Conservation (phyloP, 1,139 yeast species). For the Suhomyces terraborum region DNA sequence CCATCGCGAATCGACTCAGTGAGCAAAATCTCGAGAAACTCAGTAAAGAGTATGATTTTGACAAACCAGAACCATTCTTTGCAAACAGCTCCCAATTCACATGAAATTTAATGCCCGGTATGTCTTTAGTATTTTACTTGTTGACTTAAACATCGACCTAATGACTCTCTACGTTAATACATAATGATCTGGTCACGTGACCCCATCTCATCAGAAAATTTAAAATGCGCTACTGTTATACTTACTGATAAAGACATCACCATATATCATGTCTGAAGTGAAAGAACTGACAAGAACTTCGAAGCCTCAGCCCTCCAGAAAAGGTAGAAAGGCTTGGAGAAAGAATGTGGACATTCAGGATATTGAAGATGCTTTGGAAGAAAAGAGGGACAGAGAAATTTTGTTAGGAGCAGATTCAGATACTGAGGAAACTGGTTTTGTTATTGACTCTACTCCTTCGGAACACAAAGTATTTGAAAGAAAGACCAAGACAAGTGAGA, state of each 20-base stretch:
- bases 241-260: background rate
- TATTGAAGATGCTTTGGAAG: conserved; percentile 69
- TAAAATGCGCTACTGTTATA: background rate
- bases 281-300: conserved; percentile 7
- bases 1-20: conserved; percentile 24
- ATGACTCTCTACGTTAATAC: background rate
- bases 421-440: conserved; percentile 56
- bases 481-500: conserved; percentile 70
- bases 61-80: conserved; percentile 1
- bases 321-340: conserved; percentile 95
- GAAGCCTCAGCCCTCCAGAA: conserved; percentile 68
- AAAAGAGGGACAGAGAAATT: conserved; percentile 65
- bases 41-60: conserved; percentile 5
- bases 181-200: background rate
- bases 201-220: conserved; percentile 17
- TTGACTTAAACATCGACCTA: background rate
- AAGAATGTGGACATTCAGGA: conserved; percentile 88
- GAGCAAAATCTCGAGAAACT: conserved; percentile 29
- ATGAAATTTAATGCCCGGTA: background rate
- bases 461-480: conserved; percentile 29
- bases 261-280: conserved; percentile 8
- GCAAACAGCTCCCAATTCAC: background rate
- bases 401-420: conserved; percentile 56
- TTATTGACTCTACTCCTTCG: conserved; percentile 52
- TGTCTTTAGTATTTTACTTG: background rate